phyloP scores from a whole-genome alignment of 192 early-diverging fungal species.

The Umbelopsis vinacea region DNA sequence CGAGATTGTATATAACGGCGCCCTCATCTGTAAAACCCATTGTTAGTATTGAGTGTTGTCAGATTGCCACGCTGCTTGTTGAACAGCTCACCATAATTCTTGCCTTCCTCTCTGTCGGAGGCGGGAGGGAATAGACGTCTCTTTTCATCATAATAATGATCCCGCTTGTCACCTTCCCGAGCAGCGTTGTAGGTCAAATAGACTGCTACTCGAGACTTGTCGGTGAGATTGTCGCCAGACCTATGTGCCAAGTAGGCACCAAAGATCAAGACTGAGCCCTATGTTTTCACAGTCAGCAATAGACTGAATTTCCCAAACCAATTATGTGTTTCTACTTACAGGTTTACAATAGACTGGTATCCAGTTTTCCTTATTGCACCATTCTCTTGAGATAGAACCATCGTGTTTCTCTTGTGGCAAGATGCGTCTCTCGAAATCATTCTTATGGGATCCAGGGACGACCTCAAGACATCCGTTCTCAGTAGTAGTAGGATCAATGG shows the following conservation, averaged over 20 bases:
- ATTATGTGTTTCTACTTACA: constrained; percentile 10
- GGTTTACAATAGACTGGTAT: constrained; percentile 59
- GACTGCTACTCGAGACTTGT: constrained; percentile 53
- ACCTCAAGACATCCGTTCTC: constrained; percentile 64
- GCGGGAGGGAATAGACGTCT: constrained; percentile 59
- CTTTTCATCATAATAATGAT: constrained; percentile 63
- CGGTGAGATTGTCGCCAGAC: constrained; percentile 54
- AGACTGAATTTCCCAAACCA: background rate
- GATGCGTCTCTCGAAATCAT: constrained; percentile 35
- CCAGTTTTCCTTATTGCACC: constrained; percentile 56
- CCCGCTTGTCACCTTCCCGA: constrained; percentile 60
- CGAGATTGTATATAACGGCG: constrained; percentile 62
- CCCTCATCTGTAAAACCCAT: constrained; percentile 35
- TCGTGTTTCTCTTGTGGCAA: constrained; percentile 47
- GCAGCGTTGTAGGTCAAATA: constrained; percentile 67
- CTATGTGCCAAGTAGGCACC: constrained; percentile 66
- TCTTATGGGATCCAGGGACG: constrained; percentile 56
- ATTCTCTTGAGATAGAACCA: constrained; percentile 52
- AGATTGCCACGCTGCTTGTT: background rate
- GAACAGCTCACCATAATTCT: constrained; percentile 53
- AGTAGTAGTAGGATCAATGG: constrained; percentile 56
- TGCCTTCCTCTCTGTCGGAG: constrained; percentile 52
- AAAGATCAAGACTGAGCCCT: constrained; percentile 64
- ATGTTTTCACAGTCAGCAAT: background rate
- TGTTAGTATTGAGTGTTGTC: background rate